Percentiles rank a stretch among this genome's conserved stretches.
These are phyloP conservation scores for Pulveroboletus ravenelii DNA, from an alignment of 768 basidiomycete genomes.

Conservation along the genomic window DNA sequence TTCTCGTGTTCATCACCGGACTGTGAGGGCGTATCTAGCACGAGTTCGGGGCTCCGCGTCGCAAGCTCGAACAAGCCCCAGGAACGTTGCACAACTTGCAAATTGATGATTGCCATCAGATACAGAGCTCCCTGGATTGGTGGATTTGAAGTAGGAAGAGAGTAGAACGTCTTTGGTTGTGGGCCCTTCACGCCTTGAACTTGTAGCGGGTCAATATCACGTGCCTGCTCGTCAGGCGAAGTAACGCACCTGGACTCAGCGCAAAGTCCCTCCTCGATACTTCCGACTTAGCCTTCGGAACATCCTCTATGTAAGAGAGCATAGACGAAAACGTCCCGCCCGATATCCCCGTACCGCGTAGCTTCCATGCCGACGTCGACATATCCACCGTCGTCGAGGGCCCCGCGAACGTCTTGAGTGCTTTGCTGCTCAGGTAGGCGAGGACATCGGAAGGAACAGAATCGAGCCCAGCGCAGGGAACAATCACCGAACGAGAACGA, in stretches of 20 bases:
- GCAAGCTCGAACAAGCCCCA: constrained; percentile 47
- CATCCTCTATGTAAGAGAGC: constrained; percentile 29
- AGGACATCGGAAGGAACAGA: constrained; percentile 72
- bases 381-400: constrained; percentile 39
- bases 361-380: constrained; percentile 49
- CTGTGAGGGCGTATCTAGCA: constrained; percentile 9
- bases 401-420: constrained; percentile 48
- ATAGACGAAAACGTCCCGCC: constrained; percentile 35
- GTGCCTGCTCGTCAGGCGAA: not conserved
- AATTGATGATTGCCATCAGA: constrained; percentile 43
- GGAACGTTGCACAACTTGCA: constrained; percentile 50
- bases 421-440: constrained; percentile 64
- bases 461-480: constrained; percentile 76
- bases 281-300: constrained; percentile 27
- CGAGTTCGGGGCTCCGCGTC: constrained; percentile 14
- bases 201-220: constrained; percentile 12
- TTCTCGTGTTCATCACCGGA: constrained; percentile 17
- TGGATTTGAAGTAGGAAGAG: constrained; percentile 32
- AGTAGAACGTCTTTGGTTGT: constrained; percentile 29
- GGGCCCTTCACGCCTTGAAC: constrained; percentile 32
- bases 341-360: constrained; percentile 34
- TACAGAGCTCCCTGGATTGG: constrained; percentile 38
- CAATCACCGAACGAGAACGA: constrained; percentile 66
- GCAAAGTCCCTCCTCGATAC: constrained; percentile 35
- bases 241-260: constrained; percentile 40